Percentiles rank a stretch among this genome's conserved stretches.
Conservation (phyloP, 23 red algal genomes). For the Gracilaria domingensis region DNA sequence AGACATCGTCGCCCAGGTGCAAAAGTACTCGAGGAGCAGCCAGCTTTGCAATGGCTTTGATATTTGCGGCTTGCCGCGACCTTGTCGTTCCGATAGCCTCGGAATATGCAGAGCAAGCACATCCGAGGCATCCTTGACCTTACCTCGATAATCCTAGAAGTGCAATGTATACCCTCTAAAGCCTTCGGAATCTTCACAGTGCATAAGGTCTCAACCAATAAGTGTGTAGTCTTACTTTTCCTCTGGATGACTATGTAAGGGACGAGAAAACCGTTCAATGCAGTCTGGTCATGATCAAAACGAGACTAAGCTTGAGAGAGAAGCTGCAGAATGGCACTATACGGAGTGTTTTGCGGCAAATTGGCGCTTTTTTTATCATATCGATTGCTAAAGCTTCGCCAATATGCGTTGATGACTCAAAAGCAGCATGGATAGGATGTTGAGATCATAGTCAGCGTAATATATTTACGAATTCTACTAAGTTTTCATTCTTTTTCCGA, state of each 20-base stretch:
- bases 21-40: background rate
- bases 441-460: background rate
- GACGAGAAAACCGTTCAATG: background rate
- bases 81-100: background rate
- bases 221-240: background rate
- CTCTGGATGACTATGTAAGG: background rate
- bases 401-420: background rate
- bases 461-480: background rate
- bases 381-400: background rate
- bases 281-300: background rate
- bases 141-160: too few species aligned
- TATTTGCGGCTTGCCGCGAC: background rate
- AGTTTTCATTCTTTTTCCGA: background rate
- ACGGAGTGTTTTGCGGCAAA: background rate
- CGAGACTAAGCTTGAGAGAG: background rate
- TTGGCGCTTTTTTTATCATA: background rate
- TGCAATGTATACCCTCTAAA: too few species aligned
- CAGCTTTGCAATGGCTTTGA: background rate
- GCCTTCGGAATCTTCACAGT: too few species aligned
- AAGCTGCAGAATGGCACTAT: conserved; percentile 14
- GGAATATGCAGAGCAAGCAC: background rate
- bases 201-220: too few species aligned
- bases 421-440: background rate
- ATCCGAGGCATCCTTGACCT: background rate
- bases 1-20: conserved; percentile 2